Conservation (phyloP, 306 rosid genomes). For the Cicer yamashitae region DNA sequence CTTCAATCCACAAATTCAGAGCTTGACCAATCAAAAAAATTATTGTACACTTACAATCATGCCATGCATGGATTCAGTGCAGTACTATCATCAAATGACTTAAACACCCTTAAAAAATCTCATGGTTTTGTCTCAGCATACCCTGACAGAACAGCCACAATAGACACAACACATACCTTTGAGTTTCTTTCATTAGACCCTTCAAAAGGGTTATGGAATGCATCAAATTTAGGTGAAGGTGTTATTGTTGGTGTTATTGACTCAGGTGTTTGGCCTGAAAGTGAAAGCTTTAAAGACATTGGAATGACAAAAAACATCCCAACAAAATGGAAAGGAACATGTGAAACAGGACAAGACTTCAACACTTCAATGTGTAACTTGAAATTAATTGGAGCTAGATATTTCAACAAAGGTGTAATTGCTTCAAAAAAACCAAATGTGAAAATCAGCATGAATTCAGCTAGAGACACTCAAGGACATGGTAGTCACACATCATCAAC, state of each 20-base stretch:
- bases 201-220: conserved; percentile 46
- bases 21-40: conserved; percentile 1
- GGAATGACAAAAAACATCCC: conserved; percentile 46
- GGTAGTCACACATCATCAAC: conserved; percentile 54
- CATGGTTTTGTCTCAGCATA: conserved; percentile 50
- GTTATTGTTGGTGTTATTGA: conserved; percentile 51
- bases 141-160: conserved; percentile 35
- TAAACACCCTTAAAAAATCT: conserved; percentile 20
- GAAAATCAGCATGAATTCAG: conserved; percentile 50
- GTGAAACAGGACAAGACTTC: conserved; percentile 54
- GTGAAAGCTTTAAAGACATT: conserved; percentile 51
- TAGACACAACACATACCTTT: conserved; percentile 53
- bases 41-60: conserved; percentile 41
- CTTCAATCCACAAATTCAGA: conserved; percentile 34
- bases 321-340: conserved; percentile 52
- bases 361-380: conserved; percentile 49
- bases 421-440: conserved; percentile 36
- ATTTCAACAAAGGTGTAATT: conserved; percentile 50
- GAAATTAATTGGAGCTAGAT: conserved; percentile 50
- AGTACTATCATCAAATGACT: conserved; percentile 42
- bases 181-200: conserved; percentile 49
- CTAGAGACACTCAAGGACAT: conserved; percentile 49
- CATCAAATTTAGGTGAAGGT: conserved; percentile 44
- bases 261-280: conserved; percentile 51
- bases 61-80: conserved; percentile 56